A percentile compares a stretch with the other conserved stretches of the same genome.
Evolutionary conservation across 2,329 filamentous ascomycete genomes (phyloP).

Genomic region (Orbilia brochopaga): DNA sequence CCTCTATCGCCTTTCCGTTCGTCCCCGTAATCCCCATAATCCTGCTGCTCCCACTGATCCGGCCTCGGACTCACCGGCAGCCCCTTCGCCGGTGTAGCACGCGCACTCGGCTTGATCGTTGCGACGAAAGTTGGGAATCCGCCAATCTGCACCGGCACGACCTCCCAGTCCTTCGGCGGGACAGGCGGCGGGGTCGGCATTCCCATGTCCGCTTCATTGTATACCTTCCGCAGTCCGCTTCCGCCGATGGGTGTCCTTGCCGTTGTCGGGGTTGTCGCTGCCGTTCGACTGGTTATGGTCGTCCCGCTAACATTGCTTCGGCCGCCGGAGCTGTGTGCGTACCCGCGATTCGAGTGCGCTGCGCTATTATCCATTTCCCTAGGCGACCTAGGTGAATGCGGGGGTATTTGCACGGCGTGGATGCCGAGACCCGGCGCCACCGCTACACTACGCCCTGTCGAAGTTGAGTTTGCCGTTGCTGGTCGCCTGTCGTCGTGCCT

Average conservation of each 20-base stretch:
- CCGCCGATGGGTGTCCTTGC: neutral
- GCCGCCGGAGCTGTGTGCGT: neutral
- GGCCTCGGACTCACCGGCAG: conserved; percentile 2
- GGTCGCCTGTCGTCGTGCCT: neutral
- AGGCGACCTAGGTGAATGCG: conserved; percentile 19
- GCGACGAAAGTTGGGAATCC: conserved; percentile 19
- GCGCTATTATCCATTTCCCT: conserved; percentile 1
- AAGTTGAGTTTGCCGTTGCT: neutral
- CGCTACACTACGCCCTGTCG: neutral
- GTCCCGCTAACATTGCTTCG: neutral
- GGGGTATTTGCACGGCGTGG: conserved; percentile 19
- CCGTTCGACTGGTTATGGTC: neutral
- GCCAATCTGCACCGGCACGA: conserved; percentile 22
- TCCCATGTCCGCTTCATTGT: neutral
- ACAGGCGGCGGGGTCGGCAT: conserved; percentile 19
- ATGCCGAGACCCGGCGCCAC: neutral
- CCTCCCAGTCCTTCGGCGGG: conserved; percentile 46
- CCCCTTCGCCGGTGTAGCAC: neutral
- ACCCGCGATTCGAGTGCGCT: neutral
- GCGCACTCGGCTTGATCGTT: conserved; percentile 10
- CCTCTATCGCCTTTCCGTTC: neutral
- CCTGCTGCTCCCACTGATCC: neutral
- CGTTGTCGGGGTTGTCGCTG: neutral
- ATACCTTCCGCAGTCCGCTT: neutral
- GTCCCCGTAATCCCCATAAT: neutral